Percentiles rank a stretch among this genome's conserved stretches.
These are phyloP conservation scores for Taphrina sp. DNA, from an alignment of 1,139 yeast species.

Conservation along the genomic window DNA sequence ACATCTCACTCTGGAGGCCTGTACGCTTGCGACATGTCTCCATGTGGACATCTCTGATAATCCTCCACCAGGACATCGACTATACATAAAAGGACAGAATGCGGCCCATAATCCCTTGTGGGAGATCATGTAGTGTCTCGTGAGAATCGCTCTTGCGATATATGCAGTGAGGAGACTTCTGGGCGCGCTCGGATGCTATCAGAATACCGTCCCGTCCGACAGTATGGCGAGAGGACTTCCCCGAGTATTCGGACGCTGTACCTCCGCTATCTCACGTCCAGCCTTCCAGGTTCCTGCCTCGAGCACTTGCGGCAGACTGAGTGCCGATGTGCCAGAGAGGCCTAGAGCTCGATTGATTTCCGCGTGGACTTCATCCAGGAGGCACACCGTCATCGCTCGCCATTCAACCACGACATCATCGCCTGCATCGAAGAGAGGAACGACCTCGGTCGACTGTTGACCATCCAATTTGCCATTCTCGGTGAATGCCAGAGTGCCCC, in stretches of 20 bases:
- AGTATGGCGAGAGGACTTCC: slow-evolving; percentile 61
- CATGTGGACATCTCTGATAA: no score
- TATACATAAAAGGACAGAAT: no score
- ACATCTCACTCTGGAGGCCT: no score
- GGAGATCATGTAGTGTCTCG: no score
- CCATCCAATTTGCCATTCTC: slow-evolving; percentile 36
- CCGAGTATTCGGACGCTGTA: slow-evolving; percentile 50
- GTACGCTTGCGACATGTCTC: no score
- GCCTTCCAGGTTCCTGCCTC: slow-evolving; percentile 68
- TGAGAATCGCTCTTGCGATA: no score
- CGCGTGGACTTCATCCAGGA: slow-evolving; percentile 53
- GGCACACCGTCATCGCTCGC: slow-evolving; percentile 59
- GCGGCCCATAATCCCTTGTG: no score
- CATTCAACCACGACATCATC: slow-evolving; percentile 64
- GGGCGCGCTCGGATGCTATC: neutral
- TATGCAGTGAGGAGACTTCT: no score
- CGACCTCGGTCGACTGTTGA: slow-evolving; percentile 40
- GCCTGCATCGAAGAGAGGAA: slow-evolving; percentile 55
- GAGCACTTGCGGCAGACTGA: slow-evolving; percentile 55
- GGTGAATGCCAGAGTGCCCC: slow-evolving; percentile 46
- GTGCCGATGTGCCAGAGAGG: slow-evolving; percentile 42
- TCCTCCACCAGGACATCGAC: no score
- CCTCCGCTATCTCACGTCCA: slow-evolving; percentile 57
- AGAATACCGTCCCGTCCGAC: slow-evolving; percentile 57
- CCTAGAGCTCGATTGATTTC: slow-evolving; percentile 50